Evolutionary conservation across 2,329 filamentous ascomycete species (phyloP).

Genomic region (Penicillium sp.): DNA sequence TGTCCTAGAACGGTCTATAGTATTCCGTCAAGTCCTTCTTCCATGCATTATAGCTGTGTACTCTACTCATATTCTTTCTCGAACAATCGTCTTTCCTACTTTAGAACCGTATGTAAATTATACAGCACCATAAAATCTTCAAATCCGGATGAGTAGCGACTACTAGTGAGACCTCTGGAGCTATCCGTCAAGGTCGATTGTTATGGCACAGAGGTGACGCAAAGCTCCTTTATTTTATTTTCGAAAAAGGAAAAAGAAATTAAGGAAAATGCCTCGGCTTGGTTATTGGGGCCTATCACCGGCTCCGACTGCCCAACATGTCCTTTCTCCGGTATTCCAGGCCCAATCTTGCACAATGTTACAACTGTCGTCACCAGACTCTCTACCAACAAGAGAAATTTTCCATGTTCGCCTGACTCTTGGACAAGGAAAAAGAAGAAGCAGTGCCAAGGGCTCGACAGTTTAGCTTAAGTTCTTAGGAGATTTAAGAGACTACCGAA

Average conservation of each 20-base stretch:
- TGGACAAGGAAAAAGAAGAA: neutral
- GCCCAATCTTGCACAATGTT: slow-evolving; percentile 9
- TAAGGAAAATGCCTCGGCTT: slow-evolving; percentile 1
- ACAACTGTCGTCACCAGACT: slow-evolving; percentile 11
- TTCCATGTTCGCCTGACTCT: slow-evolving; percentile 8
- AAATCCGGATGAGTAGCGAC: neutral
- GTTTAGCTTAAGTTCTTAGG: neutral
- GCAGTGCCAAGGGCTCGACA: neutral
- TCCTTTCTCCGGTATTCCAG: slow-evolving; percentile 4
- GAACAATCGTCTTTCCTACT: neutral
- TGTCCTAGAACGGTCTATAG: neutral
- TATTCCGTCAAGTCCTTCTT: neutral
- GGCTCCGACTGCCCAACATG: slow-evolving; percentile 10
- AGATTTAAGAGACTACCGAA: slow-evolving; percentile 3
- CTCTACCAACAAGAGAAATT: neutral
- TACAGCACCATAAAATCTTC: neutral
- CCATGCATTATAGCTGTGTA: neutral
- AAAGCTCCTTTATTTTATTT: neutral
- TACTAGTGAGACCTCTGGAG: neutral
- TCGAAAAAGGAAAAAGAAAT: neutral
- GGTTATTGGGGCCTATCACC: slow-evolving; percentile 6
- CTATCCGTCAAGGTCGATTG: neutral
- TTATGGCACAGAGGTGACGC: slow-evolving; percentile 7
- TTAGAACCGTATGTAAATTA: neutral
- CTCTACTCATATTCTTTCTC: neutral